Base-by-base conservation (phyloP, 148 eudicot species). In the Drosera capensis region DNA sequence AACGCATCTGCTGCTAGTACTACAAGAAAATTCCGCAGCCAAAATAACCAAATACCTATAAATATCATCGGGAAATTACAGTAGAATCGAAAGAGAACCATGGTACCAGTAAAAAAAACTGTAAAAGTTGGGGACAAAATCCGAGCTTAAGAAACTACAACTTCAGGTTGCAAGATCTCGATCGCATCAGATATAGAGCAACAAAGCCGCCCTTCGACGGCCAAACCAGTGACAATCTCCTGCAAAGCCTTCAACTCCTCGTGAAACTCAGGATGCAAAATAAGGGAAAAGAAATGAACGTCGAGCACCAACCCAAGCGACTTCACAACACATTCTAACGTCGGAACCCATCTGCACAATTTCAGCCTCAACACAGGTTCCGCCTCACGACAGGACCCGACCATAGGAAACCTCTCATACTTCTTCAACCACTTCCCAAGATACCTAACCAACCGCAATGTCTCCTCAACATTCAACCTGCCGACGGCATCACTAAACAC, bases 251-350 rank as follows among this genome's bases (percentile, higher is more conserved):
- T 75, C 82, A 88, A 21, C 77, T 72, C 80, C 38, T 65, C 71
- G 47, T 65, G 74, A 68, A 83, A 83, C 68, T 84, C 79, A 0
- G 74, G 50, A 61, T 75, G 80, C 75, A 88, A 67, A 23, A 80
- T 87, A 68, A 88, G 51, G 2, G 68, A 65, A n/a, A 83, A 77
- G 51, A 88, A 88, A 65, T 81, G 83, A 71, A 83, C 97, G 39
- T 88, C 97, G 46, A 88, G 50, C 40, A 78, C 72, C 52, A 78
- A 49, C 3, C 87, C 78, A 47, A 80, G 60, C 55, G 70, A 69
- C 57, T 65, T 75, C 14, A 65, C 72, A 29, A 83, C 65, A 40
- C 42, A 51, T 44, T 71, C 93, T 17, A 83, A 54, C 12, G 55
- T 55, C 0, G 95, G 97, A 9, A 88, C 73, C 75, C 81, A 88